phyloP scores from a whole-genome alignment of 352 stramenopile species.

The Phytophthora megakarya region DNA sequence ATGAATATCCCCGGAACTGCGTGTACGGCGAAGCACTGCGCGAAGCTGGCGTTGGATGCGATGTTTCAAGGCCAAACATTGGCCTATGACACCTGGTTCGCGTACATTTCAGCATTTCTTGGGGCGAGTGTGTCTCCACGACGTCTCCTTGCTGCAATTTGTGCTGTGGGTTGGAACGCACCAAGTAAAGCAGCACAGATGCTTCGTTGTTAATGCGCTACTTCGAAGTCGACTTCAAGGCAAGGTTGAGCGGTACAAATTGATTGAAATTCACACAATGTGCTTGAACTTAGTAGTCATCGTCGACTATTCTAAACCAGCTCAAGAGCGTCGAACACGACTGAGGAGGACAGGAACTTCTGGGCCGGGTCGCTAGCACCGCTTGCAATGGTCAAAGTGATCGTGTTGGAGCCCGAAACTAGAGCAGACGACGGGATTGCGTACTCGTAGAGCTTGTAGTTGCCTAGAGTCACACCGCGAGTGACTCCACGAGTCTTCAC shows the following conservation, averaged over 20 bases:
- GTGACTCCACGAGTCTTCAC: constrained; percentile 57
- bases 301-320: constrained; percentile 41
- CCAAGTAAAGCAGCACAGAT: constrained; percentile 35
- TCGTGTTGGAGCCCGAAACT: constrained; percentile 40
- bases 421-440: constrained; percentile 45
- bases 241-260: neutral
- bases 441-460: constrained; percentile 63
- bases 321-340: constrained; percentile 60
- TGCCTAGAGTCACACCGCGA: constrained; percentile 44
- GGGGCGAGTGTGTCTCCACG: constrained; percentile 41
- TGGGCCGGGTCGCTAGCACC: constrained; percentile 44
- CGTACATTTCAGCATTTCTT: constrained; percentile 37
- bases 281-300: neutral
- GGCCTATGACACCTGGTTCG: constrained; percentile 57
- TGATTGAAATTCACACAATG: constrained; percentile 23
- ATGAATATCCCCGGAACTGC: constrained; percentile 43
- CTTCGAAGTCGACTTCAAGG: neutral
- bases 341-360: constrained; percentile 44
- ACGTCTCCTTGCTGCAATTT: constrained; percentile 43
- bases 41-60: constrained; percentile 49
- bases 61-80: constrained; percentile 59
- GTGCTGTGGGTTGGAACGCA: constrained; percentile 42
- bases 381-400: constrained; percentile 48
- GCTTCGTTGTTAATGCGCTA: constrained; percentile 21
- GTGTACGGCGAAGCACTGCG: constrained; percentile 48